These are phyloP conservation scores for Pyrus hybrid DNA, from an alignment of 331 rosid species.

Conservation along the genomic window DNA sequence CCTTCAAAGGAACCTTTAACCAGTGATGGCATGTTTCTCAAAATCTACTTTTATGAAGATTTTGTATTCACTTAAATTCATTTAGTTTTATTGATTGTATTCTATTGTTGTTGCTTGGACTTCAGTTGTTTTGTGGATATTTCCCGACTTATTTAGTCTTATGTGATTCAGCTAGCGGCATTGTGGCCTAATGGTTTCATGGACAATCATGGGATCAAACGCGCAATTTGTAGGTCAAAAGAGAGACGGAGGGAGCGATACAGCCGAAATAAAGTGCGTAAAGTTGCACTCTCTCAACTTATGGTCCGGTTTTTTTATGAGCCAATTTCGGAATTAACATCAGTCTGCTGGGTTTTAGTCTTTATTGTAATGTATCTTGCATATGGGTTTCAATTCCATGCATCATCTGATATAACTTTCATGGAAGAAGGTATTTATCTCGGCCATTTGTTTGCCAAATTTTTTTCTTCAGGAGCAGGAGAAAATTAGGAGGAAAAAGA, in stretches of 20 bases:
- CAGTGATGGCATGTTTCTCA: neutral
- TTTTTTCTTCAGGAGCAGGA: slow-evolving; percentile 52
- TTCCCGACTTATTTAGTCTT: neutral
- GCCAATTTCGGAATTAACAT: neutral
- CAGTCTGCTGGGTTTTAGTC: neutral
- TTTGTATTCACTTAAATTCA: neutral
- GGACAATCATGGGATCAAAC: slow-evolving; percentile 98
- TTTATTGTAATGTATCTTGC: neutral
- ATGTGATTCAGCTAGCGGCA: slow-evolving; percentile 63
- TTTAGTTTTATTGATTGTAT: too few relatives aligned
- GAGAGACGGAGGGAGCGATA: slow-evolving; percentile 71
- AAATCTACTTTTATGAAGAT: neutral
- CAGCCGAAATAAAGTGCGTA: slow-evolving; percentile 56
- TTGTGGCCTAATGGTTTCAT: slow-evolving; percentile 92
- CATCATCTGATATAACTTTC: neutral
- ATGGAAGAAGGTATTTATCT: neutral
- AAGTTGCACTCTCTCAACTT: neutral
- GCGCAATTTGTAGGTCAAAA: slow-evolving; percentile 86
- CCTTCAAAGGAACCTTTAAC: neutral
- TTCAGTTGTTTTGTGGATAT: neutral
- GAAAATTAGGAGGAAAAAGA: slow-evolving; percentile 69
- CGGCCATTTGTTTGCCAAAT: neutral
- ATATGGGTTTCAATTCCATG: neutral
- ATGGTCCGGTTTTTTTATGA: neutral
- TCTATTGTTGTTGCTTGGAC: neutral